Conservation (phyloP, 164 flowering plant genomes). For the Liriodendron chinense region DNA sequence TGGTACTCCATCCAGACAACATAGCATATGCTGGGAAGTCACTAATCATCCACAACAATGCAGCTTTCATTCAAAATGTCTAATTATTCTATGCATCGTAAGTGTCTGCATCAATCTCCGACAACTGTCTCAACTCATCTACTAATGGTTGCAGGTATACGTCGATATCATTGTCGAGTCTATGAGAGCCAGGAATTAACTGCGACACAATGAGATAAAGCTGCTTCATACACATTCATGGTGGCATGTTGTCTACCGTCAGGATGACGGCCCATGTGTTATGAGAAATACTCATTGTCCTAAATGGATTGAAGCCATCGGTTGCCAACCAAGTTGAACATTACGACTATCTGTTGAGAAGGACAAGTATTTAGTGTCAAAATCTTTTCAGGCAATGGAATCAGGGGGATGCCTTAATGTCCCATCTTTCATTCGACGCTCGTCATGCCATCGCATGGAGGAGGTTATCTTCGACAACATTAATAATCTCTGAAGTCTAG, state of each 20-base stretch:
- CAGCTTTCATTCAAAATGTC: conserved; percentile 11
- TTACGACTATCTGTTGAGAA: too few relatives aligned
- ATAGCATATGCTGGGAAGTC: conserved; percentile 28
- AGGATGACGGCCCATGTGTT: too few relatives aligned
- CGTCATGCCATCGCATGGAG: conserved; percentile 13
- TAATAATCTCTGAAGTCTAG: too few relatives aligned
- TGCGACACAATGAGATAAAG: conserved; percentile 14
- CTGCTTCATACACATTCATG: too few relatives aligned
- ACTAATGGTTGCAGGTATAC: too few relatives aligned
- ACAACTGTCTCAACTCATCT: too few relatives aligned
- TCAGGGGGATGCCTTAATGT: not conserved
- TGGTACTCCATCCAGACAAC: conserved; percentile 19
- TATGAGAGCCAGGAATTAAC: conserved; percentile 13
- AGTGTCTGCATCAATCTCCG: not conserved
- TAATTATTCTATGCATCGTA: conserved; percentile 12
- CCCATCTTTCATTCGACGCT: not conserved
- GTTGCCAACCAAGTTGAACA: too few relatives aligned
- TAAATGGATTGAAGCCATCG: conserved; percentile 20
- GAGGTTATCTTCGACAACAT: too few relatives aligned
- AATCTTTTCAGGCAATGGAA: too few relatives aligned
- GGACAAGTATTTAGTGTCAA: too few relatives aligned
- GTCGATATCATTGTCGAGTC: conserved; percentile 10
- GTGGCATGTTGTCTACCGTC: too few relatives aligned
- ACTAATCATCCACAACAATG: conserved; percentile 28
- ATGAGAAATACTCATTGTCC: too few relatives aligned